These are phyloP conservation scores for Fusarium mangiferae DNA, from an alignment of 2,329 filamentous ascomycete species.

Conservation along the genomic window DNA sequence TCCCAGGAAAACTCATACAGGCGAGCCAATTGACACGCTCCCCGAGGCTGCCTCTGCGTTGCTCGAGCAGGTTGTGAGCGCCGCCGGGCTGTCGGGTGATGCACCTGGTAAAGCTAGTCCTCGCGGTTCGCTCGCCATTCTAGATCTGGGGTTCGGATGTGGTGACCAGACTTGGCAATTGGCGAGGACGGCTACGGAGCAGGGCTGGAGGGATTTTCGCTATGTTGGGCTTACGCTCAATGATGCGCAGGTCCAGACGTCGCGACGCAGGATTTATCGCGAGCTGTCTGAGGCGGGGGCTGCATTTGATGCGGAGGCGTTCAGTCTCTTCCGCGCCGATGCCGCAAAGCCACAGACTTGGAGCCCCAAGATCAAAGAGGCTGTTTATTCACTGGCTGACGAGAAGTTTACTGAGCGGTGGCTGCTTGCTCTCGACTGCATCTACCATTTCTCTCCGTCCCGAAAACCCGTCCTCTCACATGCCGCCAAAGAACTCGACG, in stretches of 20 bases:
- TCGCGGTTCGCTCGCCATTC: constrained; percentile 47
- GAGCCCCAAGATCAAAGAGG: constrained; percentile 41
- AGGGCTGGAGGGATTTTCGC: constrained; percentile 45
- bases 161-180: constrained; percentile 66
- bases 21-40: constrained; percentile 49
- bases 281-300: constrained; percentile 25
- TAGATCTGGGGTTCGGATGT: constrained; percentile 69
- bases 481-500: constrained; percentile 53
- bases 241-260: constrained; percentile 53
- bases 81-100: constrained; percentile 52
- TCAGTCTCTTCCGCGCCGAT: constrained; percentile 59
- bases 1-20: constrained; percentile 46
- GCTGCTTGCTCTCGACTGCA: constrained; percentile 65
- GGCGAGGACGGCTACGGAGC: constrained; percentile 42
- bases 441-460: constrained; percentile 67
- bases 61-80: constrained; percentile 57
- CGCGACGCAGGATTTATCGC: constrained; percentile 46
- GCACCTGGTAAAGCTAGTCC: neutral
- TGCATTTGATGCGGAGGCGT: constrained; percentile 22
- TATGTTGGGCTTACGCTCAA: constrained; percentile 67
- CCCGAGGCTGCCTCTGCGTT: constrained; percentile 61
- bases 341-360: constrained; percentile 59
- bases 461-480: constrained; percentile 57
- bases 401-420: constrained; percentile 51
- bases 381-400: constrained; percentile 44